These are phyloP conservation scores for Tetratostichococcus sp. DNA, from an alignment of 139 green algal species.

Conservation along the genomic window DNA sequence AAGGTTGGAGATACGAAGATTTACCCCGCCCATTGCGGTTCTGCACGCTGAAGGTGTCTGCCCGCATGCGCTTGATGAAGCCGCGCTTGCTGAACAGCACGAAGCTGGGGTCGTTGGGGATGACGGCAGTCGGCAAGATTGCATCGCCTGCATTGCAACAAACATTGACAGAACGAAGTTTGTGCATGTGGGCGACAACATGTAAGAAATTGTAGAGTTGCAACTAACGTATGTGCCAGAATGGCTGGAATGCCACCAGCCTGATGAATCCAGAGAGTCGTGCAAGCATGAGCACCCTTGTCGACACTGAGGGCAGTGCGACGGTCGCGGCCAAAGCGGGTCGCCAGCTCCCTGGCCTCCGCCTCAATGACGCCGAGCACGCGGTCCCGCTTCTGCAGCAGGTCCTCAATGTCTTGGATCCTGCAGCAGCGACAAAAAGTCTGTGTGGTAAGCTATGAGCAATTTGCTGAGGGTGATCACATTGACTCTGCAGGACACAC, in stretches of 20 bases:
- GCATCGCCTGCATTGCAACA: background rate
- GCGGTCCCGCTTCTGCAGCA: conserved; percentile 45
- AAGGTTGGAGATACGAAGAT: too few relatives aligned
- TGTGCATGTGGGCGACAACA: too few relatives aligned
- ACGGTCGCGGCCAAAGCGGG: conserved; percentile 51
- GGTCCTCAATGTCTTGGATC: conserved; percentile 39
- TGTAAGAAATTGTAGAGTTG: too few relatives aligned
- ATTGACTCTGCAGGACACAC: too few relatives aligned
- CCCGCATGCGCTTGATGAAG: conserved; percentile 88
- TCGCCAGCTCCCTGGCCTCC: conserved; percentile 63
- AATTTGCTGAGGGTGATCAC: too few relatives aligned
- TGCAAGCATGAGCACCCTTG: background rate
- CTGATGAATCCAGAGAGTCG: too few relatives aligned
- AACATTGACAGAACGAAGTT: too few relatives aligned
- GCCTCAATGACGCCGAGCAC: conserved; percentile 53
- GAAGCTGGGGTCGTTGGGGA: conserved; percentile 59
- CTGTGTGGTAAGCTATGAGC: too few relatives aligned
- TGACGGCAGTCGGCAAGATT: conserved; percentile 31
- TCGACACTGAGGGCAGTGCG: conserved; percentile 37
- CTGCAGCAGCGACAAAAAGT: conserved; percentile 11
- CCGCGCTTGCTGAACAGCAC: conserved; percentile 61
- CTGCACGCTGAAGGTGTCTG: conserved; percentile 58
- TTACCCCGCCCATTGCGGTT: conserved; percentile 24
- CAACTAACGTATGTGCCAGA: too few relatives aligned
- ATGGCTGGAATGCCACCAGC: too few relatives aligned